Evolutionary conservation across 129 eudicot genomes (phyloP).

Genomic region (Lactuca saligna): DNA sequence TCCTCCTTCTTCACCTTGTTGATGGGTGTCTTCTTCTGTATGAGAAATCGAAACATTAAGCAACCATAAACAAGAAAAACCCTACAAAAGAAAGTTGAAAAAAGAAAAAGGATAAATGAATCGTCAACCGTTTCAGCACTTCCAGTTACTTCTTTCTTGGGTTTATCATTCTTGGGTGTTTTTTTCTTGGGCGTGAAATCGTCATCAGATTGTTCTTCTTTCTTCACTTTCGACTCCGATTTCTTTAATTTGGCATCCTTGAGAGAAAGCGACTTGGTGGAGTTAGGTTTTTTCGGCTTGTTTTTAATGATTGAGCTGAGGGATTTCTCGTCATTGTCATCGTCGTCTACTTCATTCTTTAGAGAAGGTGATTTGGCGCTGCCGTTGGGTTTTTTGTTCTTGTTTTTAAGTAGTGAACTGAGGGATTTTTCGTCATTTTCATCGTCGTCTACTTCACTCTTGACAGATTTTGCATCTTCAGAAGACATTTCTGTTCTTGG

Average conservation of each 20-base stretch:
- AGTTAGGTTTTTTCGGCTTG: conserved; percentile 38
- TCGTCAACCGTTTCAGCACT: conserved; percentile 27
- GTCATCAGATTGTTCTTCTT: conserved; percentile 30
- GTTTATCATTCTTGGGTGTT: conserved; percentile 13
- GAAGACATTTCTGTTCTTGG: conserved; percentile 20
- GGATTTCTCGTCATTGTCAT: conserved; percentile 30
- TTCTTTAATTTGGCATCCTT: conserved; percentile 46
- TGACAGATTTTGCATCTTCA: conserved; percentile 42
- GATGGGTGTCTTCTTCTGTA: conserved; percentile 22
- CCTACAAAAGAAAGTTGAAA: neutral
- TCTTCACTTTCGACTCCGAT: conserved; percentile 22
- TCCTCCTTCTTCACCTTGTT: conserved; percentile 52
- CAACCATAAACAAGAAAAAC: neutral
- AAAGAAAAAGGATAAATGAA: neutral
- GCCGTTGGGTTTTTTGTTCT: conserved; percentile 47
- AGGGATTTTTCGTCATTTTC: conserved; percentile 43
- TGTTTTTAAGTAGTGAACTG: conserved; percentile 38
- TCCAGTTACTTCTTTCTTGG: conserved; percentile 23
- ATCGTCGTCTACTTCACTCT: conserved; percentile 37
- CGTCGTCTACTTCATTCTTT: conserved; percentile 15
- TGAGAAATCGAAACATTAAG: neutral
- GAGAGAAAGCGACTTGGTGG: conserved; percentile 30
- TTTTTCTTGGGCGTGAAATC: conserved; percentile 5
- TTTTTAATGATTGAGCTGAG: conserved; percentile 29
- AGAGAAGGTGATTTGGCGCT: conserved; percentile 30